phyloP scores from a whole-genome alignment of 768 basidiomycete species.

The Gymnopilus junonius region DNA sequence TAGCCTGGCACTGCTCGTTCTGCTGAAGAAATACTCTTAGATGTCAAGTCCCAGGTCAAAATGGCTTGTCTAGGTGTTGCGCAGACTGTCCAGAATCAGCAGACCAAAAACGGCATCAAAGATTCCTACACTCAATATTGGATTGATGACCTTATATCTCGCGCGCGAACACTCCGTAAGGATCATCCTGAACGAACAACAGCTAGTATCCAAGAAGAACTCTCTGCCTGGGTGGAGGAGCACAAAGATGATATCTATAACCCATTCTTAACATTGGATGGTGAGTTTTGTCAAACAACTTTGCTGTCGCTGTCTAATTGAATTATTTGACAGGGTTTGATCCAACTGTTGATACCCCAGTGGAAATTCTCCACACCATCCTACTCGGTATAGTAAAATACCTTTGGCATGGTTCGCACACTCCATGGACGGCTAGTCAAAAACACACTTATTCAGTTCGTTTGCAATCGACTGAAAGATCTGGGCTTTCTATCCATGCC shows the following conservation, averaged over 20 bases:
- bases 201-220: constrained; percentile 26
- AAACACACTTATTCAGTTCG: constrained; percentile 31
- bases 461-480: constrained; percentile 35
- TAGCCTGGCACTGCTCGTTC: not conserved
- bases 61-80: not conserved
- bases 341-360: constrained; percentile 36
- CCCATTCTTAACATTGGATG: constrained; percentile 32
- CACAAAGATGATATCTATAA: constrained; percentile 32
- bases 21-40: not conserved
- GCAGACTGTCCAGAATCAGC: constrained; percentile 26
- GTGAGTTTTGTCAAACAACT: too few relatives aligned
- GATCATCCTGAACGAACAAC: constrained; percentile 15
- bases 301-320: not conserved
- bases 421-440: constrained; percentile 30
- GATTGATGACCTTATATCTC: constrained; percentile 21
- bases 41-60: too few relatives aligned
- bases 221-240: constrained; percentile 31
- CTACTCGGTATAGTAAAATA: constrained; percentile 49
- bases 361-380: constrained; percentile 49
- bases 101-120: constrained; percentile 32
- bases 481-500: constrained; percentile 31
- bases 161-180: constrained; percentile 23
- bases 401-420: constrained; percentile 40
- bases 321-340: constrained; percentile 30
- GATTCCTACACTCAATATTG: too few relatives aligned